Conservation (phyloP, 164 flowering plant genomes). For the Magnolia kwangsiensis region DNA sequence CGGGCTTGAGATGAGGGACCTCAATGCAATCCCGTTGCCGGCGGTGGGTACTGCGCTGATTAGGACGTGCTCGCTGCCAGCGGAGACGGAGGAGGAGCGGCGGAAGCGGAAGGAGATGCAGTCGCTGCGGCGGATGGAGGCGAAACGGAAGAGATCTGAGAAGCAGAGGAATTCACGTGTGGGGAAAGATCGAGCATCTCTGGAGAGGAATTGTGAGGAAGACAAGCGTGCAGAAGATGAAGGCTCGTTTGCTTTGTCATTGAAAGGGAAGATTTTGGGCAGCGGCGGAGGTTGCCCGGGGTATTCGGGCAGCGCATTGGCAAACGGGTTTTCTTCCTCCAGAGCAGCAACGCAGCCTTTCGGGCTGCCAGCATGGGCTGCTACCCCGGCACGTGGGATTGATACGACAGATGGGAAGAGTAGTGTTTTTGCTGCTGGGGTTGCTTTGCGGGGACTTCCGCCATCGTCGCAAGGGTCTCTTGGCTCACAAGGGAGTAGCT, state of each 20-base stretch:
- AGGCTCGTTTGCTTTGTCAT: conserved; percentile 13
- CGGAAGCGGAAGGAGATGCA: conserved; percentile 88
- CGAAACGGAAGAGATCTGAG: conserved; percentile 76
- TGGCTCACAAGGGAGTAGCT: conserved; percentile 52
- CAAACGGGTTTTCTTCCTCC: conserved; percentile 18
- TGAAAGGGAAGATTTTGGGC: conserved; percentile 18
- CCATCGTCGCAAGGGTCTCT: conserved; percentile 32
- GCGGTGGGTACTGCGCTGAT: conserved; percentile 26
- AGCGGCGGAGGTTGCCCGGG: conserved; percentile 1
- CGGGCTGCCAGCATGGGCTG: conserved; percentile 29
- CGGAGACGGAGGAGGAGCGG: conserved; percentile 83
- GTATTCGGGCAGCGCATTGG: conserved; percentile 12
- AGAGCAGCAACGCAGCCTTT: conserved; percentile 9
- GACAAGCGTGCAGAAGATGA: conserved; percentile 31
- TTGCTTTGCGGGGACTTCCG: conserved; percentile 10
- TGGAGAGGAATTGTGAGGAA: conserved; percentile 17
- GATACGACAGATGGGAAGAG: conserved; percentile 17
- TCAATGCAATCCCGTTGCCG: conserved; percentile 18
- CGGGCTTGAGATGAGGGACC: conserved; percentile 44
- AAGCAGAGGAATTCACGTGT: conserved; percentile 25
- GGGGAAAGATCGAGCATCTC: conserved; percentile 7
- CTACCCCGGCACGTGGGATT: conserved; percentile 18
- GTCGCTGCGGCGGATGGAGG: conserved; percentile 73
- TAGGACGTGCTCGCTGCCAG: conserved; percentile 71
- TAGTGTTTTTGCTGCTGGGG: conserved; percentile 4